Evolutionary conservation across 2,329 filamentous ascomycete species (phyloP).

Genomic region (Passalora sequoiae): DNA sequence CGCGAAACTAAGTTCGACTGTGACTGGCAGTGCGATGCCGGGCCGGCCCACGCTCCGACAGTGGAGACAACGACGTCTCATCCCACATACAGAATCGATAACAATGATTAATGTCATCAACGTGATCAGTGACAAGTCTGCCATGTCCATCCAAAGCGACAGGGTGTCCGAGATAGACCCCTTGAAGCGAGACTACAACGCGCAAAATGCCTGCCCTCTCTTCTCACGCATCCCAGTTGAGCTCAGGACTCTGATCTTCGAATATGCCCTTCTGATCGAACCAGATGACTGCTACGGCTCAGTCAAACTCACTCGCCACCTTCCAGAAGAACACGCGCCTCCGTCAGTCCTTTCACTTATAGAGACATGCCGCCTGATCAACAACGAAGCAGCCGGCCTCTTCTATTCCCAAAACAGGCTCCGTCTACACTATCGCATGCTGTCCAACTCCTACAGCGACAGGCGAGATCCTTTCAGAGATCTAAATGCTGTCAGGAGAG

Average conservation of each 20-base stretch:
- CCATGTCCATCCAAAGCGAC: too few relatives aligned
- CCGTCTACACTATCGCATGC: neutral
- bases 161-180: too few relatives aligned
- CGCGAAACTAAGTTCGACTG: too few relatives aligned
- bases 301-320: neutral
- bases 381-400: neutral
- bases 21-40: too few relatives aligned
- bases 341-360: neutral
- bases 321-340: neutral
- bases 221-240: constrained; percentile 22
- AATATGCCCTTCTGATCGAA: constrained; percentile 18
- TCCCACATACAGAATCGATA: too few relatives aligned
- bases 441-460: neutral
- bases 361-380: neutral
- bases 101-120: too few relatives aligned
- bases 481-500: too few relatives aligned
- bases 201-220: constrained; percentile 1
- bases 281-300: neutral
- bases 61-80: too few relatives aligned
- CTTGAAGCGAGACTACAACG: neutral
- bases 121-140: too few relatives aligned
- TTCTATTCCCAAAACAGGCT: neutral
- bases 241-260: constrained; percentile 24
- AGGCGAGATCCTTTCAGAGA: neutral
- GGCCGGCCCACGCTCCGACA: too few relatives aligned